Conservation (phyloP, 2,329 filamentous ascomycete species). For the Pleoardoris graminearum region DNA sequence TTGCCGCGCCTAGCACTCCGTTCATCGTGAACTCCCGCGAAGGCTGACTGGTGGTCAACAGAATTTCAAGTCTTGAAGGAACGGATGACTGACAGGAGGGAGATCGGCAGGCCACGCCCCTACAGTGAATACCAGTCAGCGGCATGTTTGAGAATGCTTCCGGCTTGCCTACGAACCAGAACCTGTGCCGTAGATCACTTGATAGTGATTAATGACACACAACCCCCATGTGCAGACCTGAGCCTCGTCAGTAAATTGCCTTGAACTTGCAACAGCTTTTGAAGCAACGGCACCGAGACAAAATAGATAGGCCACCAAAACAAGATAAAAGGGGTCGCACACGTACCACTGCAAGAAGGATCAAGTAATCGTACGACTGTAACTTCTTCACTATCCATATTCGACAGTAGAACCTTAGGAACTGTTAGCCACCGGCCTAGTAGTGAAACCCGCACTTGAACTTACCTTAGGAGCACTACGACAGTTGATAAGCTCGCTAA, state of each 20-base stretch:
- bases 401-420: constrained; percentile 30
- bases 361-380: constrained; percentile 32
- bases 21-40: constrained; percentile 6
- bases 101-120: constrained; percentile 4
- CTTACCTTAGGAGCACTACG: constrained; percentile 22
- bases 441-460: background rate
- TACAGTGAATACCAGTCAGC: background rate
- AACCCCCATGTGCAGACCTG: constrained; percentile 34
- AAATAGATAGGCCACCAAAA: background rate
- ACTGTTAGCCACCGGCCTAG: background rate
- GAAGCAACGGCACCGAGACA: background rate
- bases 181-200: constrained; percentile 30
- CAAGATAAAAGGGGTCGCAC: background rate
- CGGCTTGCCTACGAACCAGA: constrained; percentile 1
- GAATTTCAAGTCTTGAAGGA: background rate
- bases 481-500: constrained; percentile 28
- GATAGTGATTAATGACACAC: constrained; percentile 33
- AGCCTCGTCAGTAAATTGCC: background rate
- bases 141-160: background rate
- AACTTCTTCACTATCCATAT: constrained; percentile 26
- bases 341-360: constrained; percentile 26
- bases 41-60: background rate
- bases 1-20: constrained; percentile 14
- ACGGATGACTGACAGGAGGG: constrained; percentile 6
- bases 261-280: background rate